Evolutionary conservation across 768 basidiomycete species (phyloP).

Genomic region (Dentipellis fragilis): DNA sequence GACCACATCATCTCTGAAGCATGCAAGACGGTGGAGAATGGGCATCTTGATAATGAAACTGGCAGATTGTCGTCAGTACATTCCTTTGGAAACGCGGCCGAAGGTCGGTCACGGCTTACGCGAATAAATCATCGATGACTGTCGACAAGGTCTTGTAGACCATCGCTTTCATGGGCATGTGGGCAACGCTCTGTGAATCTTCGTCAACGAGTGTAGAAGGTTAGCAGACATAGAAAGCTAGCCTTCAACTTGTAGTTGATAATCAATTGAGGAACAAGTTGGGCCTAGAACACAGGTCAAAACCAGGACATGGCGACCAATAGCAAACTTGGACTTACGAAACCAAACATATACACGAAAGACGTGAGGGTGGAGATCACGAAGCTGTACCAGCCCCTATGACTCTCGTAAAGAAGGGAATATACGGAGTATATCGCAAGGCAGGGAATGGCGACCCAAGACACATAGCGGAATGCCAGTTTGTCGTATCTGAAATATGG

Average conservation of each 20-base stretch:
- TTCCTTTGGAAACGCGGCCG: slow-evolving; percentile 4
- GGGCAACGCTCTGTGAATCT: slow-evolving; percentile 69
- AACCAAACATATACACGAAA: slow-evolving; percentile 95
- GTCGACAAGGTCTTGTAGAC: slow-evolving; percentile 89
- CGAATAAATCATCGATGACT: slow-evolving; percentile 87
- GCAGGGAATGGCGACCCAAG: slow-evolving; percentile 78
- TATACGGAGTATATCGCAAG: slow-evolving; percentile 71
- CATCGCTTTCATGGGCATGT: slow-evolving; percentile 99
- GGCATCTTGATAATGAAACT: slow-evolving; percentile 98
- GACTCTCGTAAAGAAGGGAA: slow-evolving; percentile 73
- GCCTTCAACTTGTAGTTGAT: slow-evolving; percentile 98
- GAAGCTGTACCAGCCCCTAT: slow-evolving; percentile 95
- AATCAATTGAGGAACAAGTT: slow-evolving; percentile 80
- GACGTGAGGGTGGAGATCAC: slow-evolving; percentile 87
- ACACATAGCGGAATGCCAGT: slow-evolving; percentile 91
- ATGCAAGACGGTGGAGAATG: slow-evolving; percentile 80
- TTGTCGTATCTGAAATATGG: slow-evolving; percentile 59
- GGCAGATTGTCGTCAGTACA: slow-evolving; percentile 1
- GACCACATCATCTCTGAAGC: slow-evolving; percentile 85
- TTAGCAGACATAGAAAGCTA: slow-evolving; percentile 19
- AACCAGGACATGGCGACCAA: slow-evolving; percentile 7
- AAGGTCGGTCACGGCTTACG: slow-evolving; percentile 37
- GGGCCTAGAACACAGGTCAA: slow-evolving; percentile 42
- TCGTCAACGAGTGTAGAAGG: background rate
- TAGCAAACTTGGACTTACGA: slow-evolving; percentile 50